phyloP scores from a whole-genome alignment of 2,329 filamentous ascomycete species.

The Epichloe uncinata region DNA sequence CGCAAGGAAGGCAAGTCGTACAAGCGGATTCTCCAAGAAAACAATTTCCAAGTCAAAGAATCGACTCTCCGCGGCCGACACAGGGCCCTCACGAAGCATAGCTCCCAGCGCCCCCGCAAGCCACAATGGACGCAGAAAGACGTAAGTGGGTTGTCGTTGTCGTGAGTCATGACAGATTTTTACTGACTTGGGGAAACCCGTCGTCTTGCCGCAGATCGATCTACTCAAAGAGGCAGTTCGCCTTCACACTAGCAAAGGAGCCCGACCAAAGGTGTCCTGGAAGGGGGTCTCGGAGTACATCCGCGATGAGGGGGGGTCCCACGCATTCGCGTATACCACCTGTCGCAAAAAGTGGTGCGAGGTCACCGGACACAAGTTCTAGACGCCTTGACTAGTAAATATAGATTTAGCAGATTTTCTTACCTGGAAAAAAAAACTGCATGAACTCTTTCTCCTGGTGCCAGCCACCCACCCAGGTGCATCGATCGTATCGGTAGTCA shows the following conservation, averaged over 20 bases:
- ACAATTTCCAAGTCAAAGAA: conserved; percentile 50
- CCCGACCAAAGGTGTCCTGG: conserved; percentile 43
- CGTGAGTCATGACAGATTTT: conserved; percentile 8
- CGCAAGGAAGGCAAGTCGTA: conserved; percentile 49
- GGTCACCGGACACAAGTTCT: neutral
- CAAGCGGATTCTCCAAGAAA: conserved; percentile 43
- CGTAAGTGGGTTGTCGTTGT: conserved; percentile 32
- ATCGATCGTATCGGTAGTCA: no score
- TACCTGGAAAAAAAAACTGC: no score
- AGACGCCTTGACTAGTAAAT: conserved; percentile 16
- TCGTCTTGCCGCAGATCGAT: conserved; percentile 21
- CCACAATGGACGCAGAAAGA: conserved; percentile 51
- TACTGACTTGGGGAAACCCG: neutral
- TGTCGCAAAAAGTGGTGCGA: conserved; percentile 37
- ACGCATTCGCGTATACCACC: conserved; percentile 45
- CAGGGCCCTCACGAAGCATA: conserved; percentile 50
- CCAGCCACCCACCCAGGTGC: no score
- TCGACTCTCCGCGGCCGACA: conserved; percentile 59
- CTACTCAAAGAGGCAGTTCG: conserved; percentile 31
- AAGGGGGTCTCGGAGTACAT: conserved; percentile 44
- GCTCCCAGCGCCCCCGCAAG: conserved; percentile 48
- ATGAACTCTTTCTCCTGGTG: no score
- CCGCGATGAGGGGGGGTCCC: conserved; percentile 35
- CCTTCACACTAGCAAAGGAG: conserved; percentile 4
- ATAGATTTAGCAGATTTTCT: no score